Percentiles rank a stretch among this genome's conserved stretches.
phyloP scores from a whole-genome alignment of 139 green algal genomes.

The Yamagishiella unicocca region DNA sequence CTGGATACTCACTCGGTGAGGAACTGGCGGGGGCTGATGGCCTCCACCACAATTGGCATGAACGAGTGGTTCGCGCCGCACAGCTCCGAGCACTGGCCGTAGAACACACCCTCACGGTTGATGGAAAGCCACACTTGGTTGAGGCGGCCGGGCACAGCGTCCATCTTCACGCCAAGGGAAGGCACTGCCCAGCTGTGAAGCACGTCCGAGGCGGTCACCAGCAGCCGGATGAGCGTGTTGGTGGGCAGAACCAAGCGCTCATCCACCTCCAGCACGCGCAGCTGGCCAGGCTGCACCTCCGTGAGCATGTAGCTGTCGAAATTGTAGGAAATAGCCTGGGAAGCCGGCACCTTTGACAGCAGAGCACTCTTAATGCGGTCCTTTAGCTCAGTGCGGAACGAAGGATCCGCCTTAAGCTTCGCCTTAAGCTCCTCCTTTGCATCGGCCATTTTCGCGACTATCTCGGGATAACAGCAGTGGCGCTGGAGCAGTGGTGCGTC shows the following conservation, averaged over 20 bases:
- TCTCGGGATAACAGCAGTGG: background rate
- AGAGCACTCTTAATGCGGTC: conserved; percentile 68
- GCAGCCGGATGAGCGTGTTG: conserved; percentile 75
- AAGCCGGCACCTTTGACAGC: conserved; percentile 54
- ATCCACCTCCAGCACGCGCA: conserved; percentile 74
- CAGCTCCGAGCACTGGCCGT: conserved; percentile 83
- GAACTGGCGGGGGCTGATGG: conserved; percentile 68
- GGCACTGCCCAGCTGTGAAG: conserved; percentile 75
- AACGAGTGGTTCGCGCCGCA: conserved; percentile 79
- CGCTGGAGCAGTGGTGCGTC: background rate
- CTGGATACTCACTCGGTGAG: conserved; percentile 48
- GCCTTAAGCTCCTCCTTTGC: conserved; percentile 63
- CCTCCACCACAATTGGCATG: conserved; percentile 84
- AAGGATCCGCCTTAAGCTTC: conserved; percentile 57
- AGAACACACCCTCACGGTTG: conserved; percentile 78
- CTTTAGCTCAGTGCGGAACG: conserved; percentile 63
- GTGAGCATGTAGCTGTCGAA: conserved; percentile 68
- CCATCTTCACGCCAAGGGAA: conserved; percentile 73
- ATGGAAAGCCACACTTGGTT: conserved; percentile 79
- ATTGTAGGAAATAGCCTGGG: conserved; percentile 66
- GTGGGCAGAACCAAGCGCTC: conserved; percentile 77
- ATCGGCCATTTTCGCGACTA: conserved; percentile 7
- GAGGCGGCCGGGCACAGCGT: conserved; percentile 76
- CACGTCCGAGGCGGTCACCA: conserved; percentile 68
- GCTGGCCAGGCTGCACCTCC: conserved; percentile 70